Evolutionary conservation across 208 protist genomes (phyloP), one percentile per base, ranked within the genome.

Genomic region (Zelonia costaricensis): DNA sequence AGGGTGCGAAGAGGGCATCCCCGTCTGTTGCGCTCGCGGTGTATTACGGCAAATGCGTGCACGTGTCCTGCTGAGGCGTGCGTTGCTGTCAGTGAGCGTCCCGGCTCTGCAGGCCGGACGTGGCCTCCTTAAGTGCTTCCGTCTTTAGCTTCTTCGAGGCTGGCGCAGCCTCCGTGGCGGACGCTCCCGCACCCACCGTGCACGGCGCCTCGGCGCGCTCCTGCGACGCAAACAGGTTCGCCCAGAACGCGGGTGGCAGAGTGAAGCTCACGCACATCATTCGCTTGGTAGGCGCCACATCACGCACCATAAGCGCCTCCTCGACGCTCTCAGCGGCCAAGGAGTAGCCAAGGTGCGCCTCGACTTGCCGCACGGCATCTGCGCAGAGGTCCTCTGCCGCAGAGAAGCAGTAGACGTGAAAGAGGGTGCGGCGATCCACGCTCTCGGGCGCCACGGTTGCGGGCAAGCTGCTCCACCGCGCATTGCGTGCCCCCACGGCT

Each of bases 211-310:
- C n/a, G n/a, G n/a, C 53, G 9, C 42, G 12, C 0, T 40, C 16
- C 6, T 1, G 18, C 43, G 49, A 42, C 5, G 47, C 48, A 23
- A 38, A 16, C 43, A 83, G 55, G 3, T 54, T 23, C 0, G 45
- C 27, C 88, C 84, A 94, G 57, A 92, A 89, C 1, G 69, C 72
- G 16, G 71, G 62, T 0, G 94, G 93, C 8, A 98, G 84, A 8
- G 61, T 89, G 56, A 98, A 99, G 55, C 86, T 91, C 25, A 98
- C 84, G 54, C 96, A 97, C 18, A 98, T 82, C 97, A 99, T 99
- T 12, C 86, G 62, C 62, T 98, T 99, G 22, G 85, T 86, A 30
- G 97, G 96, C 4, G 96, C 88, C 6, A 99, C 95, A 78, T 98
- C 88, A 30, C 97, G 80, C 52, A 99, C 97, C 64, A 97, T 63